phyloP scores from a whole-genome alignment of 2,329 filamentous ascomycete genomes.

The Lasiodiplodia sp. region DNA sequence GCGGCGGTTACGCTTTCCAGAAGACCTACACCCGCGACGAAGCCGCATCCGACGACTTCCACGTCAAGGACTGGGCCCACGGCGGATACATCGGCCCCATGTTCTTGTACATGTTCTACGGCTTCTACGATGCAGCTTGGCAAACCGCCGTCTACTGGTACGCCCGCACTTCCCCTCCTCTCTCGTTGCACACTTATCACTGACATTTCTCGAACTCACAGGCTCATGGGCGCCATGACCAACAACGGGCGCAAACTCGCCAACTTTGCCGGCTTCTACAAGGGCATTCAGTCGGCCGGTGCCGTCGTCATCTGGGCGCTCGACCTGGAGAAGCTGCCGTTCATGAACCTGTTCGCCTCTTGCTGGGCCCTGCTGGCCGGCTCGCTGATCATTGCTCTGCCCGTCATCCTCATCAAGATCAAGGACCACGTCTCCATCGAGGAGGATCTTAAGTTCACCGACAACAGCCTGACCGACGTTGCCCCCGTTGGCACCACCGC shows the following conservation, averaged over 20 bases:
- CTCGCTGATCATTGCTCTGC: slow-evolving; percentile 78
- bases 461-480: slow-evolving; percentile 81
- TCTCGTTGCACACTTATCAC: background rate
- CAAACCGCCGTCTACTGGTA: slow-evolving; percentile 91
- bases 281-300: slow-evolving; percentile 87
- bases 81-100: slow-evolving; percentile 77
- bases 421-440: slow-evolving; percentile 81
- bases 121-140: slow-evolving; percentile 88
- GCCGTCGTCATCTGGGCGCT: slow-evolving; percentile 78
- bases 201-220: slow-evolving; percentile 40
- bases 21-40: slow-evolving; percentile 60
- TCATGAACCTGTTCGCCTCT: slow-evolving; percentile 74
- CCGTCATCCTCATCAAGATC: slow-evolving; percentile 80
- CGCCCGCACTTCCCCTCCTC: slow-evolving; percentile 35
- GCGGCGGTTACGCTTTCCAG: slow-evolving; percentile 82
- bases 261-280: slow-evolving; percentile 92
- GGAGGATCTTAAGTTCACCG: slow-evolving; percentile 83
- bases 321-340: slow-evolving; percentile 66
- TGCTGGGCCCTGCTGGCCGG: slow-evolving; percentile 79
- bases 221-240: slow-evolving; percentile 90
- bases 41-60: slow-evolving; percentile 38
- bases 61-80: slow-evolving; percentile 70
- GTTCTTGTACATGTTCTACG: slow-evolving; percentile 91
- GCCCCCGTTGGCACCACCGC: slow-evolving; percentile 35
- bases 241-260: slow-evolving; percentile 92